A percentile compares a stretch with the other conserved stretches of the same genome.
These are phyloP conservation scores for Beauveria scarabaeidicola DNA, from an alignment of 2,329 filamentous ascomycete genomes.

Conservation along the genomic window DNA sequence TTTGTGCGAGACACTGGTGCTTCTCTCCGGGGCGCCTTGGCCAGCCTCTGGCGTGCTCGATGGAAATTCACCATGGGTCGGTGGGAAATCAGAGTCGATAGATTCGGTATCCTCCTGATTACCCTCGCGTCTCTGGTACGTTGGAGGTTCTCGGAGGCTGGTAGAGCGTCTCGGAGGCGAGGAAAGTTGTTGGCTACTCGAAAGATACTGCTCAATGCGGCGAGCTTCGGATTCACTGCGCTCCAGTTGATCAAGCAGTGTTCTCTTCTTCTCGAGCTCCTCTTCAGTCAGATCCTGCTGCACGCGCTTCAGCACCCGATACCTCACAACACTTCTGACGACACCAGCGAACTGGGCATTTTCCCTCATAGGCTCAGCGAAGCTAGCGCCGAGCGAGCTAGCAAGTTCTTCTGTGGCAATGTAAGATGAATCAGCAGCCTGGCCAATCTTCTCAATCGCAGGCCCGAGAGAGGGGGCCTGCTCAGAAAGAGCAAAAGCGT, in stretches of 20 bases:
- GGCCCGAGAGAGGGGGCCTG: conserved; percentile 79
- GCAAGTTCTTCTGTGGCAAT: conserved; percentile 91
- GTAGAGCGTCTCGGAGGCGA: conserved; percentile 59
- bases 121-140: conserved; percentile 45
- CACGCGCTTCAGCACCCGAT: conserved; percentile 85
- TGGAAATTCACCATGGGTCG: conserved; percentile 65
- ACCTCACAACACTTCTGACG: conserved; percentile 79
- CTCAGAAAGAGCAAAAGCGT: conserved; percentile 92
- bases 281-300: conserved; percentile 97
- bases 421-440: conserved; percentile 92
- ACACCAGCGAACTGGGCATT: conserved; percentile 95
- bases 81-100: conserved; percentile 93
- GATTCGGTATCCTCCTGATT: conserved; percentile 72
- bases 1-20: conserved; percentile 49
- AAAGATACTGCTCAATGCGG: conserved; percentile 88
- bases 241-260: conserved; percentile 80
- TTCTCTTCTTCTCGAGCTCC: conserved; percentile 79
- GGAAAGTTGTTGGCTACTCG: conserved; percentile 55
- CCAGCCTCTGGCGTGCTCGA: conserved; percentile 62
- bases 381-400: conserved; percentile 78
- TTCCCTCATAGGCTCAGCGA: conserved; percentile 96
- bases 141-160: conserved; percentile 42
- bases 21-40: conserved; percentile 57
- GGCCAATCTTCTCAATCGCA: conserved; percentile 88
- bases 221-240: conserved; percentile 86